phyloP scores from a whole-genome alignment of 352 stramenopile species.

The Pythium insidiosum region DNA sequence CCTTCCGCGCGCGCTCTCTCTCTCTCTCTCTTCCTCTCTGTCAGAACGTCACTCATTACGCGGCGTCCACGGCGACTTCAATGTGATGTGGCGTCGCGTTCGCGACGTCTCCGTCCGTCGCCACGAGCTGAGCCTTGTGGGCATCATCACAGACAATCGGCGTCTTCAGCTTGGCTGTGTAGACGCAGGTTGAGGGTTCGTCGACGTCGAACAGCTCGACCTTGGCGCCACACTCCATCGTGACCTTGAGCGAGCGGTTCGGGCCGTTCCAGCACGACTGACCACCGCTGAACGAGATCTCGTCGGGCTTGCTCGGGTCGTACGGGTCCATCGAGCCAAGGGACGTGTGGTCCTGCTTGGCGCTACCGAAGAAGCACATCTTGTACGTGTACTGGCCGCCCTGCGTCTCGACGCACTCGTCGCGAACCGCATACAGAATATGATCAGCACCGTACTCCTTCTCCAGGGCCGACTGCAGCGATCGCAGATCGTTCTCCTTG shows the following conservation, averaged over 20 bases:
- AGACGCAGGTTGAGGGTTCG: constrained; percentile 83
- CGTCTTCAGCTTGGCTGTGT: constrained; percentile 72
- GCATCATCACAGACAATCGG: constrained; percentile 53
- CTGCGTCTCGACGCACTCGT: constrained; percentile 61
- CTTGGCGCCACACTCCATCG: constrained; percentile 53
- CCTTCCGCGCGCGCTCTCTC: neutral
- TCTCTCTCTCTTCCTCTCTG: neutral
- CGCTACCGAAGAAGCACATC: constrained; percentile 77
- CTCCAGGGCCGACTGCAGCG: constrained; percentile 24
- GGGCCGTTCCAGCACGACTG: constrained; percentile 87
- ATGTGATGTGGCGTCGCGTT: constrained; percentile 37
- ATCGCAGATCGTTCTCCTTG: constrained; percentile 5
- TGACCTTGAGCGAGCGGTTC: constrained; percentile 66
- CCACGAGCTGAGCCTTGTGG: constrained; percentile 11
- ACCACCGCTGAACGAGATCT: constrained; percentile 57
- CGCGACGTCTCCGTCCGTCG: constrained; percentile 2
- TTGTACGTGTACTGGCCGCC: constrained; percentile 83
- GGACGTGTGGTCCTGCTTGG: constrained; percentile 74
- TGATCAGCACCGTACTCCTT: constrained; percentile 58
- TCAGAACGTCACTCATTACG: constrained; percentile 18
- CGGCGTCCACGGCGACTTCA: constrained; percentile 52
- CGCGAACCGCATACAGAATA: constrained; percentile 55
- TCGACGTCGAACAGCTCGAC: constrained; percentile 65
- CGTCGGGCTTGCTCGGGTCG: constrained; percentile 7
- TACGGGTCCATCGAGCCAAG: constrained; percentile 62